Evolutionary conservation across 2,329 filamentous ascomycete genomes (phyloP).

Genomic region (Calycina marina): DNA sequence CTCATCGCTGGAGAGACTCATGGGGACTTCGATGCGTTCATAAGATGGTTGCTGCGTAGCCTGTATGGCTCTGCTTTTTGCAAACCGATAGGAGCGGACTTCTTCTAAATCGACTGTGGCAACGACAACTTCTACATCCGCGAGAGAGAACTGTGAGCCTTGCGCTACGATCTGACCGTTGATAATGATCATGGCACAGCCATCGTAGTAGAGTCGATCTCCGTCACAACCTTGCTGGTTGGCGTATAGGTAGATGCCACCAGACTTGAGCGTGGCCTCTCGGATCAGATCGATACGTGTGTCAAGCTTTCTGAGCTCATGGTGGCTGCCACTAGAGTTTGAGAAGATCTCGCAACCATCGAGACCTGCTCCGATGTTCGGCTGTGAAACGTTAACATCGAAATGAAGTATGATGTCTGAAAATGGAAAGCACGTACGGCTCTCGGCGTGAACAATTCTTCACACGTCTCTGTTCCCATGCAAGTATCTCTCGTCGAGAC

Average conservation of each 20-base stretch:
- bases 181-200: conserved; percentile 43
- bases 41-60: conserved; percentile 24
- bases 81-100: conserved; percentile 43
- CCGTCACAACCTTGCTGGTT: conserved; percentile 47
- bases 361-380: conserved; percentile 42
- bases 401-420: no score
- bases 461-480: conserved; percentile 51
- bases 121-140: conserved; percentile 49
- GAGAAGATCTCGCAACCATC: conserved; percentile 59
- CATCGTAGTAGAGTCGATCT: conserved; percentile 43
- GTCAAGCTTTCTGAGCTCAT: conserved; percentile 51
- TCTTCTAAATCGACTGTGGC: conserved; percentile 59
- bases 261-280: conserved; percentile 47
- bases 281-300: conserved; percentile 48
- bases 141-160: conserved; percentile 26
- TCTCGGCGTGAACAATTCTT: conserved; percentile 49
- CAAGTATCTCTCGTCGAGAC: conserved; percentile 42
- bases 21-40: conserved; percentile 25
- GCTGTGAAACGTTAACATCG: no score
- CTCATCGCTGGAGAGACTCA: conserved; percentile 27
- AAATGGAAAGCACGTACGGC: no score
- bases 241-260: conserved; percentile 45
- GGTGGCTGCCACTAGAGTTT: conserved; percentile 56
- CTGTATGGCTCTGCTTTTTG: conserved; percentile 9
- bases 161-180: conserved; percentile 49